Conservation (phyloP, 2,329 filamentous ascomycete species). For the Hypoxylon sp. region DNA sequence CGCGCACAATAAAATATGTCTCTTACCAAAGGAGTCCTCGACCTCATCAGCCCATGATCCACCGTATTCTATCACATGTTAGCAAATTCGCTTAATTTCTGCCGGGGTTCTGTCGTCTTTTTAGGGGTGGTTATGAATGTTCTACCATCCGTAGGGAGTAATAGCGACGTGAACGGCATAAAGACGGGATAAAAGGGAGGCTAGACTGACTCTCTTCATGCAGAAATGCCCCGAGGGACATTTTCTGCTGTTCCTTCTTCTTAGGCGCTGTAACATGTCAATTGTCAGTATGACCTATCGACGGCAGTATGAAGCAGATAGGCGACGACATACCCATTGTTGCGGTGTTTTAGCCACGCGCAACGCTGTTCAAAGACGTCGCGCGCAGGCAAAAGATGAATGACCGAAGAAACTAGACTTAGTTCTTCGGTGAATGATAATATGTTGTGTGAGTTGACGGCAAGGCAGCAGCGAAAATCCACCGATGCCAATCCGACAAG, state of each 20-base stretch:
- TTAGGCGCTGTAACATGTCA: conserved; percentile 78
- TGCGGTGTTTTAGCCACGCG: conserved; percentile 62
- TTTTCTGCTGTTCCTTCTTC: conserved; percentile 96
- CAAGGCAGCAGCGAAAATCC: conserved; percentile 24
- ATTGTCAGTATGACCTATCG: conserved; percentile 59
- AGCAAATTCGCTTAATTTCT: conserved; percentile 38
- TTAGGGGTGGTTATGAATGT: conserved; percentile 39
- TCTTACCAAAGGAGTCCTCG: conserved; percentile 84
- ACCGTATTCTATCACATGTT: conserved; percentile 62
- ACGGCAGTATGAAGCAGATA: conserved; percentile 25
- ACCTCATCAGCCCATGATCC: conserved; percentile 99
- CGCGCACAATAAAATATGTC: conserved; percentile 38
- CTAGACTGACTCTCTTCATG: conserved; percentile 83
- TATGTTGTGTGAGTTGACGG: conserved; percentile 9
- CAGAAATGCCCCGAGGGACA: conserved; percentile 98
- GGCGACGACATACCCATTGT: conserved; percentile 70
- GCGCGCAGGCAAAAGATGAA: conserved; percentile 46
- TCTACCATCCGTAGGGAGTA: conserved; percentile 47
- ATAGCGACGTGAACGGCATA: conserved; percentile 43
- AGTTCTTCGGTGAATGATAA: conserved; percentile 36
- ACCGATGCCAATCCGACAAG: conserved; percentile 34
- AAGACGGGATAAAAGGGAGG: conserved; percentile 44
- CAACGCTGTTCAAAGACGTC: conserved; percentile 46
- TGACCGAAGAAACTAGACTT: conserved; percentile 41
- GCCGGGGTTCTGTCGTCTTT: conserved; percentile 27